Conservation (phyloP, 2,329 filamentous ascomycete species). For the Gaeumannomyces sp. region DNA sequence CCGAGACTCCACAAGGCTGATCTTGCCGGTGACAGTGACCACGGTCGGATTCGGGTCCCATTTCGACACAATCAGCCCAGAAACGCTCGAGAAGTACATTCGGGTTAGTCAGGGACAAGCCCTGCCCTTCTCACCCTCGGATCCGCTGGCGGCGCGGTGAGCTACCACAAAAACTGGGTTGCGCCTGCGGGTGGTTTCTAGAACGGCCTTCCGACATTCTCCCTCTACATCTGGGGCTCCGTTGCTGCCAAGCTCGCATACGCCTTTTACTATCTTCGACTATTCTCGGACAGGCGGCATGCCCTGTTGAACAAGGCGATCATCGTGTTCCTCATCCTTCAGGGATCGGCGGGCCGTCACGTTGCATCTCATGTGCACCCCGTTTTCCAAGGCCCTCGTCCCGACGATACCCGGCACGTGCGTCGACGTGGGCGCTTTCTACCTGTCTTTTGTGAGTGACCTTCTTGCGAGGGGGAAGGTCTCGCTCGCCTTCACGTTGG, state of each 20-base stretch:
- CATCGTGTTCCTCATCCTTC: neutral
- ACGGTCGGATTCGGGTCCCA: conserved; percentile 6
- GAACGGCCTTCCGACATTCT: conserved; percentile 5
- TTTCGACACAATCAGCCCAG: neutral
- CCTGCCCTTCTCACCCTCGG: neutral
- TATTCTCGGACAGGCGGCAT: conserved; percentile 4
- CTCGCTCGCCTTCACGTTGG: neutral
- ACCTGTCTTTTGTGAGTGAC: conserved; percentile 7
- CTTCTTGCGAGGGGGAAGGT: neutral
- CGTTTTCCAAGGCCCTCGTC: conserved; percentile 5
- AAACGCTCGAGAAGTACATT: conserved; percentile 3
- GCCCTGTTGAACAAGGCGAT: neutral
- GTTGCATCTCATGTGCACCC: conserved; percentile 1
- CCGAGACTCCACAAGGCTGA: neutral
- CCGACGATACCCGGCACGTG: conserved; percentile 5
- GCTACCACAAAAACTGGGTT: neutral
- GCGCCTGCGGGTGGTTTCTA: neutral
- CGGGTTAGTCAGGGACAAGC: neutral
- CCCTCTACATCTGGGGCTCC: conserved; percentile 8
- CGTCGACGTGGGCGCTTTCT: conserved; percentile 1
- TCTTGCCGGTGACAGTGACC: neutral
- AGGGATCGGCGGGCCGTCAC: conserved; percentile 4
- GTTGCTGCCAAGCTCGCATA: conserved; percentile 10
- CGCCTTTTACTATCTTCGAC: conserved; percentile 6
- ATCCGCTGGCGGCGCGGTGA: too few relatives aligned